Evolutionary conservation across 306 rosid genomes (phyloP), one percentile per base, ranked within the genome.

Genomic region (Cicer yamashitae): DNA sequence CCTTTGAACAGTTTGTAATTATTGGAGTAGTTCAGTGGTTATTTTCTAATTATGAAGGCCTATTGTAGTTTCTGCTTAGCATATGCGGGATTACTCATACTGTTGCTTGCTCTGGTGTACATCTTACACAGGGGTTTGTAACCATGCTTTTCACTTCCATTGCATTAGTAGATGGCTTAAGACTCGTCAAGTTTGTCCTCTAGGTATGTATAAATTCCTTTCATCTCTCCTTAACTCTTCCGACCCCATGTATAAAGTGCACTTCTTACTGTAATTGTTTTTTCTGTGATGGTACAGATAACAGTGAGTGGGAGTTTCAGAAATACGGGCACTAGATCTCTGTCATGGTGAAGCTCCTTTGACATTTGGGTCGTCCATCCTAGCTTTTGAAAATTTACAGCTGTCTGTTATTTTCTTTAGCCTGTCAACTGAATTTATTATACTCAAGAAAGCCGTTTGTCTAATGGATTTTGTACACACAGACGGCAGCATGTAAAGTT

Each of bases 221-320:
- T 25, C 40, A 13, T 34, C 50, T 85, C 41, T 61, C 3, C 67
- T 47, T 45, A 50, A 39, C 34, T 38, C 2, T 39, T 39, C n/a
- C 8, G n/a, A 71, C 57, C 10, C 4, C 37, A 5, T 44, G 25
- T 17, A 22, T 76, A 5, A 11, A 57, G 20, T 70, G 67, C 39
- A 61, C 50, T 54, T 39, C 84, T 81, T 5, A 64, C 34, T 40
- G 45, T 20, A 67, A 51, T 74, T 40, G 17, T 57, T 11, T 56
- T 68, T 68, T 67, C 47, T 52, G 54, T 71, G 45, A 48, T 43
- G 50, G 22, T 41, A 65, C 94, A 91, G 97, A 94, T 80, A 91
- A 94, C 85, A 89, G 97, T 56, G 94, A 94, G 77, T 91, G 97
- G 98, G 97, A 94, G 84, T 94, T 94, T 82, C 97, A 94, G 83